A percentile compares a stretch with the other conserved stretches of the same genome.
These are phyloP conservation scores for Quercus wislizeni DNA, from an alignment of 306 rosid genomes.

Conservation along the genomic window DNA sequence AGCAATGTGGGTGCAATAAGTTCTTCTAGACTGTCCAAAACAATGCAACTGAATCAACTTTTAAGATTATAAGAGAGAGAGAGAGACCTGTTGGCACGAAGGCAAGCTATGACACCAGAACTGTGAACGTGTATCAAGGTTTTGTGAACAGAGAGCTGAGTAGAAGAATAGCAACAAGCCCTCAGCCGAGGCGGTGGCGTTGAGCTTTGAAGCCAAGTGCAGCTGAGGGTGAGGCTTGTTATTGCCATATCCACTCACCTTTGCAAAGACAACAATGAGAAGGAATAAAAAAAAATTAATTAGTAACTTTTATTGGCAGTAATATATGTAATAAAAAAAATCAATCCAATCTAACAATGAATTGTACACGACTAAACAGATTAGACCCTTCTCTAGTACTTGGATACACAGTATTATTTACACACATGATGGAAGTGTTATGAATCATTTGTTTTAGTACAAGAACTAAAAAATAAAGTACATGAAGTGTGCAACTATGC, in stretches of 20 bases:
- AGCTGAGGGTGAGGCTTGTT: not conserved
- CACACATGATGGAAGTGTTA: too few relatives aligned
- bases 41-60: constrained; percentile 7
- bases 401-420: too few relatives aligned
- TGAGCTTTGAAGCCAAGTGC: not conserved
- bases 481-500: too few relatives aligned
- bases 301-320: too few relatives aligned
- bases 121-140: constrained; percentile 47
- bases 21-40: constrained; percentile 10
- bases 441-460: too few relatives aligned
- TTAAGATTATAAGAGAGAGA: constrained; percentile 1
- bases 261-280: too few relatives aligned
- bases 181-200: constrained; percentile 14
- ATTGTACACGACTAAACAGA: too few relatives aligned
- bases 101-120: constrained; percentile 92
- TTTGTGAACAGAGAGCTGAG: constrained; percentile 35
- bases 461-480: too few relatives aligned
- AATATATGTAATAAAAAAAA: too few relatives aligned
- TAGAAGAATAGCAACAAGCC: constrained; percentile 41
- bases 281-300: too few relatives aligned
- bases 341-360: too few relatives aligned
- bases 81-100: constrained; percentile 69
- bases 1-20: constrained; percentile 4
- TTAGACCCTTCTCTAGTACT: too few relatives aligned
- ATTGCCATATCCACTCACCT: constrained; percentile 21